A percentile compares a stretch with the other conserved stretches of the same genome.
Conservation (phyloP, 228 moss, liverwort and hornwort genomes). For the Sphagnum fallax region DNA sequence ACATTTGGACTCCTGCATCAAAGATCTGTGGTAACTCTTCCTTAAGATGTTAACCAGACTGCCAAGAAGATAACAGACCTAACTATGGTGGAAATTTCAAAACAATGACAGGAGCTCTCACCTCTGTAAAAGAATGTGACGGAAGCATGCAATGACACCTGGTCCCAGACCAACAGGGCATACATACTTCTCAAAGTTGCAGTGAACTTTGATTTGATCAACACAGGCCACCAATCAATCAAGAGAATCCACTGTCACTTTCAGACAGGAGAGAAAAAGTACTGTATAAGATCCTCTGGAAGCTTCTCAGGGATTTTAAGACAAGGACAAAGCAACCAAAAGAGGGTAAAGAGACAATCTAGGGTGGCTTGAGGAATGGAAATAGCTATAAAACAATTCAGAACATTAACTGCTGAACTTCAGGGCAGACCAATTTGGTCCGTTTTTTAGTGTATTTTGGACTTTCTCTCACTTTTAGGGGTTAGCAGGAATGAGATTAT, state of each 20-base stretch:
- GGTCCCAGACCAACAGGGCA: constrained; percentile 46
- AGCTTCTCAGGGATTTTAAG: neutral
- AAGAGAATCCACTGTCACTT: neutral
- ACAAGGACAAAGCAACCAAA: neutral
- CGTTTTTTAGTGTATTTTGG: no score
- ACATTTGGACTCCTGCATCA: constrained; percentile 25
- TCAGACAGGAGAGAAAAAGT: neutral
- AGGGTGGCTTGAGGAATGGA: neutral
- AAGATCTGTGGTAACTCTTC: neutral
- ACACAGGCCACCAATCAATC: neutral
- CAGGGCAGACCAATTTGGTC: no score
- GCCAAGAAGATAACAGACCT: neutral
- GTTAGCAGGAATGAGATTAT: neutral
- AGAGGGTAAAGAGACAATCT: neutral
- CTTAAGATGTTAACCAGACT: neutral
- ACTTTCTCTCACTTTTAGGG: neutral
- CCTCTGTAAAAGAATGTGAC: constrained; percentile 44
- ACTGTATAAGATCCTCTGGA: neutral
- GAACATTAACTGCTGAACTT: no score
- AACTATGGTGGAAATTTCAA: neutral
- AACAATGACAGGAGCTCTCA: constrained; percentile 3
- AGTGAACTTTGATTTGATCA: constrained; percentile 29
- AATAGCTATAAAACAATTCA: neutral
- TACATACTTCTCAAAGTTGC: constrained; percentile 40
- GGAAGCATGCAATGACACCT: constrained; percentile 42